A percentile compares a stretch with the other conserved stretches of the same genome.
Evolutionary conservation across 2,329 filamentous ascomycete genomes (phyloP).

Genomic region (Bipolaris gigantea): DNA sequence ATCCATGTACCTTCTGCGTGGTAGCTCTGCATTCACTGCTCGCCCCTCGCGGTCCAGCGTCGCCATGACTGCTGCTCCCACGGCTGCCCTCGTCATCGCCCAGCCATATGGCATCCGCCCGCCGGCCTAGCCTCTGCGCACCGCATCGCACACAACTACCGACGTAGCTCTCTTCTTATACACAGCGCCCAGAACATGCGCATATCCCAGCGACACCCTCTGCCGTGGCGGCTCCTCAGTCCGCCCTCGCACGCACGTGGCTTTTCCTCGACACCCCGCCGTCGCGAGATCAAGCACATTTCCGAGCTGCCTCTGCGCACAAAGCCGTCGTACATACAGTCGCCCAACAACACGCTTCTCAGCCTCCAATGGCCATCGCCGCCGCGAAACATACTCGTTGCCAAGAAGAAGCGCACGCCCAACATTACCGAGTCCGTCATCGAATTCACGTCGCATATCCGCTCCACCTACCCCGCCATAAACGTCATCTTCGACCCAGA

Average conservation of each 20-base stretch:
- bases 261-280: conserved; percentile 33
- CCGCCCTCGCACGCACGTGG: conserved; percentile 12
- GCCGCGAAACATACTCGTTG: conserved; percentile 68
- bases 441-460: conserved; percentile 69
- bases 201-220: conserved; percentile 23
- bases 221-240: conserved; percentile 29
- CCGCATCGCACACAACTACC: conserved; percentile 10
- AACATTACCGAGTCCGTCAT: conserved; percentile 59
- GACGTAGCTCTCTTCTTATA: neutral
- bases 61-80: neutral
- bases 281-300: conserved; percentile 32
- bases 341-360: conserved; percentile 61
- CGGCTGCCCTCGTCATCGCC: conserved; percentile 6
- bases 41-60: neutral
- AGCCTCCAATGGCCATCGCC: conserved; percentile 69
- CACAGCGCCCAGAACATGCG: conserved; percentile 18
- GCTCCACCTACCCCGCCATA: conserved; percentile 75
- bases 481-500: conserved; percentile 81
- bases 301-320: conserved; percentile 41
- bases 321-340: conserved; percentile 53
- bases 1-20: too few relatives aligned
- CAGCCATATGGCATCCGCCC: conserved; percentile 18
- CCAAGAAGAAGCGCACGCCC: conserved; percentile 65
- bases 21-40: neutral
- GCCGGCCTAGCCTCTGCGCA: conserved; percentile 10